These are phyloP conservation scores for Bipolaris zeicola DNA, from an alignment of 2,329 filamentous ascomycete species.

Conservation along the genomic window DNA sequence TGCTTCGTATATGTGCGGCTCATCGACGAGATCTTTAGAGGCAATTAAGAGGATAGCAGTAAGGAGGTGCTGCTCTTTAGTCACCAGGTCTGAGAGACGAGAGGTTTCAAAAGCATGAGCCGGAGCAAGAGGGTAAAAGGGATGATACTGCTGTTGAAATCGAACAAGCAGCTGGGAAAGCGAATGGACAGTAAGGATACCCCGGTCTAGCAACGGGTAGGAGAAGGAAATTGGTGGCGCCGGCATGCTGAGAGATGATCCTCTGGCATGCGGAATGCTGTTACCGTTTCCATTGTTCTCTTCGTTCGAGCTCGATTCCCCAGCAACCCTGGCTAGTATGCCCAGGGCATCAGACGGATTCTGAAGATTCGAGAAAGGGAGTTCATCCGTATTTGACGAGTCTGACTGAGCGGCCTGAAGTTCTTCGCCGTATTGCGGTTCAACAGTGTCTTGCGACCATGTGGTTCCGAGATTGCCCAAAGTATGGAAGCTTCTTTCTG, in stretches of 20 bases:
- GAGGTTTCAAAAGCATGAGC: conserved; percentile 62
- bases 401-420: conserved; percentile 35
- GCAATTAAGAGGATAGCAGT: conserved; percentile 73
- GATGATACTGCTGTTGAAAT: conserved; percentile 70
- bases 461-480: conserved; percentile 48
- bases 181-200: conserved; percentile 51
- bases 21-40: conserved; percentile 71
- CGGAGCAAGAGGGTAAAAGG: conserved; percentile 72
- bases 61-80: conserved; percentile 68
- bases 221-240: conserved; percentile 46
- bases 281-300: conserved; percentile 19
- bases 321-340: conserved; percentile 55
- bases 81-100: conserved; percentile 61
- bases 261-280: conserved; percentile 18
- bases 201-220: conserved; percentile 51
- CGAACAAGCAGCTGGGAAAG: conserved; percentile 61
- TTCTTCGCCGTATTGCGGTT: conserved; percentile 27
- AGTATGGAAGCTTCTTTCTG: conserved; percentile 47
- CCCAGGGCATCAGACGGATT: conserved; percentile 57
- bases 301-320: conserved; percentile 43
- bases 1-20: conserved; percentile 66
- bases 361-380: conserved; percentile 52
- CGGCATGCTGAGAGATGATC: conserved; percentile 20
- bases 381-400: conserved; percentile 42
- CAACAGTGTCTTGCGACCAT: conserved; percentile 35